Evolutionary conservation across 768 basidiomycete genomes (phyloP).

Genomic region (Boletus huronensis): DNA sequence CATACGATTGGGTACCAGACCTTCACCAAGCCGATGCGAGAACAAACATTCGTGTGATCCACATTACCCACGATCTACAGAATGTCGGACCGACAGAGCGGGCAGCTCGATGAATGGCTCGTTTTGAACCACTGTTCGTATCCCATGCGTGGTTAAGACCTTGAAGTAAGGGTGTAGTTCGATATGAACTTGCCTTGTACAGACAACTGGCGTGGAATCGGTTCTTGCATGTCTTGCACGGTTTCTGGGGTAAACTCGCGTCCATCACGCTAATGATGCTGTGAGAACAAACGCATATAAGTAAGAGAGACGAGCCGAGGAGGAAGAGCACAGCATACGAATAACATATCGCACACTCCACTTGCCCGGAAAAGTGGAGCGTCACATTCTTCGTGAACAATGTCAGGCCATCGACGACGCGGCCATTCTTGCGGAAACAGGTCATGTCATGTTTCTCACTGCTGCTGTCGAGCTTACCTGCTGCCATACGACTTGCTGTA

Average conservation of each 20-base stretch:
- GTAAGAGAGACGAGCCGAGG: not conserved
- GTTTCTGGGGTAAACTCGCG: slow-evolving; percentile 80
- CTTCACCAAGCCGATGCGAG: not conserved
- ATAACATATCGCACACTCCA: slow-evolving; percentile 96
- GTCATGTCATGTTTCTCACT: not conserved
- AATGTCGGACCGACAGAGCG: slow-evolving; percentile 85
- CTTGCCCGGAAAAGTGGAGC: slow-evolving; percentile 91
- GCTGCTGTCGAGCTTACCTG: slow-evolving; percentile 53
- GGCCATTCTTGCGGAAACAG: slow-evolving; percentile 62
- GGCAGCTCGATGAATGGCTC: slow-evolving; percentile 88
- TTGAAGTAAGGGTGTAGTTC: not conserved
- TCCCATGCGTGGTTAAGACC: not conserved
- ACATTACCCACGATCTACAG: slow-evolving; percentile 33
- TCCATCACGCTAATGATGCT: slow-evolving; percentile 93
- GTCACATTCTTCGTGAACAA: slow-evolving; percentile 94
- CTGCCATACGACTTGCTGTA: slow-evolving; percentile 86
- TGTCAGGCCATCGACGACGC: slow-evolving; percentile 80
- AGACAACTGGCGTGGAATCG: slow-evolving; percentile 89
- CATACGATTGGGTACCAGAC: not conserved
- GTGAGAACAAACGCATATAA: slow-evolving; percentile 6
- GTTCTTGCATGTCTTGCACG: slow-evolving; percentile 93
- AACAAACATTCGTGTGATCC: not conserved
- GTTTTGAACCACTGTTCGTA: slow-evolving; percentile 75
- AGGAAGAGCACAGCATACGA: slow-evolving; percentile 49
- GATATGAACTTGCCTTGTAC: slow-evolving; percentile 61